Evolutionary conservation across 352 stramenopile genomes (phyloP).

Genomic region (Pythium insidiosum): DNA sequence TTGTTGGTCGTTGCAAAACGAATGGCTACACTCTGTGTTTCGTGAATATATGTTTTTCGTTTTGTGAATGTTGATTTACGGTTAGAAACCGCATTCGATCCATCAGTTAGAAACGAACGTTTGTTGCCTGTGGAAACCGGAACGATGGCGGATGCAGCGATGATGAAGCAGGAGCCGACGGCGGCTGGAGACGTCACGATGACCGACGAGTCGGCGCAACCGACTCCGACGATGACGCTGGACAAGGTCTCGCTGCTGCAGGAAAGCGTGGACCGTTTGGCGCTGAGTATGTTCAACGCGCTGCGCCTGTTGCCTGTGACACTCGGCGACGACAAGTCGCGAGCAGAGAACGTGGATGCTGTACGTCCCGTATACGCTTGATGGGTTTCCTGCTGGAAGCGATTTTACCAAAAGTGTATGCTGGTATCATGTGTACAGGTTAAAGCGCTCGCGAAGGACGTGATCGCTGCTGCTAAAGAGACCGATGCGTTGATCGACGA

Average conservation of each 20-base stretch:
- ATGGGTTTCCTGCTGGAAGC: neutral
- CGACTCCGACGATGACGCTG: neutral
- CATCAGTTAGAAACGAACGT: too few species aligned
- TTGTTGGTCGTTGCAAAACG: too few species aligned
- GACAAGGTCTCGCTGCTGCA: conserved; percentile 82
- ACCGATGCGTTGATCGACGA: conserved; percentile 75
- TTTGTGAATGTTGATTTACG: too few species aligned
- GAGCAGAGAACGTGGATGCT: conserved; percentile 47
- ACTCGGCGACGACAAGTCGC: conserved; percentile 32
- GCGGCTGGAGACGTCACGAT: too few species aligned
- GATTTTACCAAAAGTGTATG: neutral
- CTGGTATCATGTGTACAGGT: conserved; percentile 24
- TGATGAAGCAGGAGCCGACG: too few species aligned
- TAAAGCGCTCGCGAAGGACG: conserved; percentile 62
- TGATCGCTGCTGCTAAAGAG: conserved; percentile 72
- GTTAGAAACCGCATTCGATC: too few species aligned
- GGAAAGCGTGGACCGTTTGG: conserved; percentile 81
- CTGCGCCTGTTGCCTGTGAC: conserved; percentile 59
- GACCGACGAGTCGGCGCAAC: too few species aligned
- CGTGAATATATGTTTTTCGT: too few species aligned
- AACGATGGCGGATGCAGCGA: too few species aligned
- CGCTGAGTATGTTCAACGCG: conserved; percentile 85
- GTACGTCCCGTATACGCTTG: conserved; percentile 11
- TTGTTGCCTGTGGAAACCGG: too few species aligned
- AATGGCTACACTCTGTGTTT: too few species aligned